Percentiles rank a stretch among this genome's conserved stretches.
Conservation (phyloP, 345 rosid species). For the Citrus mangshanensis region DNA sequence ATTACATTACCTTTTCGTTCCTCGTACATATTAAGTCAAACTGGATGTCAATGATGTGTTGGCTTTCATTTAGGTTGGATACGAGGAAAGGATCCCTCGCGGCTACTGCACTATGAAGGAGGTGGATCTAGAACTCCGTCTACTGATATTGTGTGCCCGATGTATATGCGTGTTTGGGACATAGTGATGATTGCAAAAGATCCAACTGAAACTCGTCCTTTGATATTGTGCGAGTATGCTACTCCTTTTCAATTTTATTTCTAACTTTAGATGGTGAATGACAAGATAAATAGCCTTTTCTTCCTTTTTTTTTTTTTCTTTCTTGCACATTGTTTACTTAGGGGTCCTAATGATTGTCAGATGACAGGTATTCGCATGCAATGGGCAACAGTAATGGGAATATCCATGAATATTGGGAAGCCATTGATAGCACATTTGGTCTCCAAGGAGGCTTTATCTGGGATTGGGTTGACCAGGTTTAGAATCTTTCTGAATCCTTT, state of each 20-base stretch:
- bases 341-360: slow-evolving; percentile 14
- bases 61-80: slow-evolving; percentile 68
- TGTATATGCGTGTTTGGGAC: slow-evolving; percentile 99
- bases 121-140: slow-evolving; percentile 92
- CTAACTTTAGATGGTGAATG: neutral
- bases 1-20: neutral
- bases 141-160: slow-evolving; percentile 93
- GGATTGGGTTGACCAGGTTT: slow-evolving; percentile 99
- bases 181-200: slow-evolving; percentile 92
- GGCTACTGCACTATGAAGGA: slow-evolving; percentile 91
- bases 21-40: slow-evolving; percentile 3
- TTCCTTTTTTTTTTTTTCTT: neutral
- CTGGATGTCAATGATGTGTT: slow-evolving; percentile 12
- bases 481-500: slow-evolving; percentile 6
- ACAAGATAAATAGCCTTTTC: neutral
- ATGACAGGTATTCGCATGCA: slow-evolving; percentile 91
- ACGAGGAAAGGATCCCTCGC: slow-evolving; percentile 76
- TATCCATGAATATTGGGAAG: slow-evolving; percentile 87
- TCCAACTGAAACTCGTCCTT: slow-evolving; percentile 75
- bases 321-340: slow-evolving; percentile 18
- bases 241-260: slow-evolving; percentile 21
- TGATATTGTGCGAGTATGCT: slow-evolving; percentile 98
- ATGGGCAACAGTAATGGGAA: slow-evolving; percentile 98
- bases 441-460: slow-evolving; percentile 99
- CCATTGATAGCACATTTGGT: slow-evolving; percentile 88